Evolutionary conservation across 768 basidiomycete species (phyloP), one percentile per base, ranked within the genome.

Genomic region (Mrakia blollopis): DNA sequence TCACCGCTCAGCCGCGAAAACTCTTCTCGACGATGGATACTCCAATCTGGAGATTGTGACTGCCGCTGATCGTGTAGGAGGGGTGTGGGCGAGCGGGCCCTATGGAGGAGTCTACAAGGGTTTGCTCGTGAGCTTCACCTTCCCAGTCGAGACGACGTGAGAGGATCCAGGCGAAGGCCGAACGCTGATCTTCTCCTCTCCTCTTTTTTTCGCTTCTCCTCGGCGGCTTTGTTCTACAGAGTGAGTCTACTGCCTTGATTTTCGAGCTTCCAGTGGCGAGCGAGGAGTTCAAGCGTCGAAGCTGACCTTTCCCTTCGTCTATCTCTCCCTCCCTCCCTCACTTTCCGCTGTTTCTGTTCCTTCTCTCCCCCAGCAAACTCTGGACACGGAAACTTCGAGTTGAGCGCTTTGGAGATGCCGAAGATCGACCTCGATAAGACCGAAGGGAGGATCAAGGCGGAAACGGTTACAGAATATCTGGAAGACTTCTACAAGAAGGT

Each of bases 1-100:
- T 5, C 1, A 1, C 10, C 7, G 7, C 57, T 3, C 25, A 57
- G 57, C 68, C 14, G 68, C 68, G 21, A 69, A 69, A 28, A 69
- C 68, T 35, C 68, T 69, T 6, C 68, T 69, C 41, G 68, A 69
- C 68, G 68, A 69, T 41, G 68, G 68, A 37, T 69, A 39, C 68
- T 39, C n/a, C 18, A 47, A 39, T 30, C 23, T 69, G 21, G 18
- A 35, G 39, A 23, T 69, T 41, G n/a, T 69, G 3, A 69, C 68
- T 16, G 37, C 41, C 10, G 68, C 68, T 69, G 68, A 69, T 41
- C 8, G 68, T 14, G 68, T 69, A 5, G 68, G 68, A 28, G 68
- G 68, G 7, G 68, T 69, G 2, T 69, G 68, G 68, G 68, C 68
- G 11, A 7, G 14, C 2, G 68, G 68, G 4, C 35, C 35, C 5